Evolutionary conservation across 2,329 filamentous ascomycete species (phyloP).

Genomic region (Huntiella abstrusa): DNA sequence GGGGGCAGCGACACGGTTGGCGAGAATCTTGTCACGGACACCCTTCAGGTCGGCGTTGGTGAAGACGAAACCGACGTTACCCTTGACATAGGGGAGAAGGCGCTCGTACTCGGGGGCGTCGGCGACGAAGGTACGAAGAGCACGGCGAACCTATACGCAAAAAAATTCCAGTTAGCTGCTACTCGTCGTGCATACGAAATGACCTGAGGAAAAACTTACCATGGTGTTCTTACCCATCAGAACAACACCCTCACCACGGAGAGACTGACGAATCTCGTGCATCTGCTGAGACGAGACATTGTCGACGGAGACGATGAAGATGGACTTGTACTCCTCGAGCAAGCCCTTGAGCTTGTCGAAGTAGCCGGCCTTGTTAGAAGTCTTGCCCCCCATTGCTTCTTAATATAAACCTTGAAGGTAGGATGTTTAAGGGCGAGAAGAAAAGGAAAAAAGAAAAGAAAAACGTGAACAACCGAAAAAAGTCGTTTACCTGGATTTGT

Average conservation of each 20-base stretch:
- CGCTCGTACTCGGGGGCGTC: constrained; percentile 97
- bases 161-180: no score
- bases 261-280: constrained; percentile 94
- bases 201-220: constrained; percentile 33
- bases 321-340: constrained; percentile 87
- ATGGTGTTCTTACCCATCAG: constrained; percentile 99
- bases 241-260: constrained; percentile 83
- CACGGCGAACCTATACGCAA: constrained; percentile 60
- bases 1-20: constrained; percentile 94
- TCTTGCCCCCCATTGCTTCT: constrained; percentile 99
- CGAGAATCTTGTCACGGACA: constrained; percentile 80
- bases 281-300: constrained; percentile 99
- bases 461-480: constrained; percentile 1
- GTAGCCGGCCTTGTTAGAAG: constrained; percentile 83
- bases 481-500: neutral
- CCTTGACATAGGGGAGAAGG: constrained; percentile 86
- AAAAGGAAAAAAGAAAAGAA: constrained; percentile 7
- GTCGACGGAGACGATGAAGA: constrained; percentile 96
- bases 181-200: no score
- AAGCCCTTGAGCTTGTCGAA: constrained; percentile 99
- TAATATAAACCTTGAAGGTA: constrained; percentile 58
- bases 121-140: constrained; percentile 78
- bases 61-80: constrained; percentile 99
- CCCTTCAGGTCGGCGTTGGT: constrained; percentile 91
- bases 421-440: constrained; percentile 84